Evolutionary conservation across 169 alveolate species (phyloP).

Genomic region (Plasmodium billcollinsi): DNA sequence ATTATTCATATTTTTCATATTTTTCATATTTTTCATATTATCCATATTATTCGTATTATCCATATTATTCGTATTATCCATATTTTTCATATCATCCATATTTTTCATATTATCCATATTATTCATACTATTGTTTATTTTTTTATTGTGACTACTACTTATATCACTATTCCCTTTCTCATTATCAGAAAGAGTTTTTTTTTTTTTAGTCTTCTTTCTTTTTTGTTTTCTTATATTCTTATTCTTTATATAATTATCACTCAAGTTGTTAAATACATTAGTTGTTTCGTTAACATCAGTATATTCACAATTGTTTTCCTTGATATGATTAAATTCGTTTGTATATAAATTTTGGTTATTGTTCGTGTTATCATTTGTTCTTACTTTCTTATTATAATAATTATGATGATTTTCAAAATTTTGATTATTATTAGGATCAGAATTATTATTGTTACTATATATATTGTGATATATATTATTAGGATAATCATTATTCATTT

Average conservation of each 20-base stretch:
- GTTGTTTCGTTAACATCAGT: background rate
- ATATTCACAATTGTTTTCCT: background rate
- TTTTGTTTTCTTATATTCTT: background rate
- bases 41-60: background rate
- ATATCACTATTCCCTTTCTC: conserved; percentile 17
- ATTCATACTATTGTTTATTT: background rate
- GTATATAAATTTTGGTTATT: background rate
- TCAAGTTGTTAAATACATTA: background rate
- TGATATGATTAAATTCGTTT: background rate
- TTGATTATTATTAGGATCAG: no score
- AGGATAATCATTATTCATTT: no score
- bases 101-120: background rate
- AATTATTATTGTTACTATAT: no score
- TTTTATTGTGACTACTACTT: conserved; percentile 9
- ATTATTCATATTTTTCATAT: no score
- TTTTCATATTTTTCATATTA: no score
- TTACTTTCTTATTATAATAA: no score
- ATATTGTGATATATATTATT: no score
- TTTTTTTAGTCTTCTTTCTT: background rate
- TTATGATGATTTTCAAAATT: no score
- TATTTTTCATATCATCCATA: no score
- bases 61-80: background rate
- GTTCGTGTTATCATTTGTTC: background rate
- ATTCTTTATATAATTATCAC: background rate
- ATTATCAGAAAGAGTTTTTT: background rate